Evolutionary conservation across 2,329 filamentous ascomycete genomes (phyloP).

Genomic region (Fusarium equiseti): DNA sequence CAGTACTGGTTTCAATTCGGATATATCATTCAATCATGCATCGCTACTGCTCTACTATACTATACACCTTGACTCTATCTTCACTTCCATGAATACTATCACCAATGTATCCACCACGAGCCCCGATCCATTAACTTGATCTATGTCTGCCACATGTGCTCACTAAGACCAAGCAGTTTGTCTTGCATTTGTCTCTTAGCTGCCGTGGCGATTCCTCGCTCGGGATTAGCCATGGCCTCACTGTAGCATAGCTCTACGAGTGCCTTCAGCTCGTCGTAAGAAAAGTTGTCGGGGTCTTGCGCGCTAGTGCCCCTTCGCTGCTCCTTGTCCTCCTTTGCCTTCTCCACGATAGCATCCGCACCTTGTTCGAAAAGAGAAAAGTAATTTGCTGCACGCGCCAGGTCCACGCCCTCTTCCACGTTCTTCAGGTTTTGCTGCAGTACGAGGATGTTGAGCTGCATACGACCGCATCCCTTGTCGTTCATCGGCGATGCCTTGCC

Average conservation of each 20-base stretch:
- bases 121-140: slow-evolving; percentile 3
- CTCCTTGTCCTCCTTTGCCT: slow-evolving; percentile 65
- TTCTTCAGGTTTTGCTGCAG: slow-evolving; percentile 97
- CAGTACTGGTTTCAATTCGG: background rate
- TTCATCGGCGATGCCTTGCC: slow-evolving; percentile 85
- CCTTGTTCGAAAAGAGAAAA: slow-evolving; percentile 76
- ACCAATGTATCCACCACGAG: slow-evolving; percentile 15
- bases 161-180: slow-evolving; percentile 75
- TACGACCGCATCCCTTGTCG: slow-evolving; percentile 80
- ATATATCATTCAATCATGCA: slow-evolving; percentile 14
- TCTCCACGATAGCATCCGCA: slow-evolving; percentile 72
- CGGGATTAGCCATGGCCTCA: slow-evolving; percentile 73
- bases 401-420: slow-evolving; percentile 77
- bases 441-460: slow-evolving; percentile 94
- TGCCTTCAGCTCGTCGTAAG: slow-evolving; percentile 74
- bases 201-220: slow-evolving; percentile 74
- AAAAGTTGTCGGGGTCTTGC: slow-evolving; percentile 62
- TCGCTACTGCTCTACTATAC: slow-evolving; percentile 7
- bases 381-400: slow-evolving; percentile 74
- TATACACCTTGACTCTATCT: slow-evolving; percentile 8
- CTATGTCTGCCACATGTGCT: slow-evolving; percentile 75
- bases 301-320: slow-evolving; percentile 52
- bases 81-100: background rate
- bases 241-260: slow-evolving; percentile 76
- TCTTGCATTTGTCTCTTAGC: slow-evolving; percentile 78